Percentiles rank a stretch among this genome's conserved stretches.
Evolutionary conservation across 768 basidiomycete species (phyloP).

Genomic region (Auriscalpium vulgare): DNA sequence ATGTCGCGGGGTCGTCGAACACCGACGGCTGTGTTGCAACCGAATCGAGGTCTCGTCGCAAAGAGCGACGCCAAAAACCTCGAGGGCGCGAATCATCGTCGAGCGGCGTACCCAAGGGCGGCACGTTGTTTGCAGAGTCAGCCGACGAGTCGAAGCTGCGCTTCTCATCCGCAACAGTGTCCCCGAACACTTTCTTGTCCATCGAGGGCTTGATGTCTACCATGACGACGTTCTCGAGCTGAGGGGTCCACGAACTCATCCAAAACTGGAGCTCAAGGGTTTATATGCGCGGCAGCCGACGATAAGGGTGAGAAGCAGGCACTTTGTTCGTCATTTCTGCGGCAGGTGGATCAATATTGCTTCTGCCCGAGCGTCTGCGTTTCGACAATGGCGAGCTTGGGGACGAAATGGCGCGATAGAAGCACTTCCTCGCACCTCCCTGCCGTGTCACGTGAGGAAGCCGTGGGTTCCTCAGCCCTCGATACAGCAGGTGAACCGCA

Average conservation of each 20-base stretch:
- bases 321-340: neutral
- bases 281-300: neutral
- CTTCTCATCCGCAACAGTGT: constrained; percentile 12
- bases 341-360: neutral
- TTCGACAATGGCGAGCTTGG: neutral
- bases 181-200: constrained; percentile 5
- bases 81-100: constrained; percentile 13
- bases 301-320: neutral
- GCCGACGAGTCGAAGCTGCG: constrained; percentile 12
- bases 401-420: constrained; percentile 1
- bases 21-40: constrained; percentile 57
- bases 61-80: constrained; percentile 24
- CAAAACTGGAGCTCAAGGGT: neutral
- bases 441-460: neutral
- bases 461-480: neutral
- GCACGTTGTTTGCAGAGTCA: constrained; percentile 7
- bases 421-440: neutral
- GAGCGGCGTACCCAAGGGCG: constrained; percentile 5
- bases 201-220: neutral
- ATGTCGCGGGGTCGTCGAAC: constrained; percentile 46
- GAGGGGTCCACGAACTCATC: neutral
- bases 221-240: neutral
- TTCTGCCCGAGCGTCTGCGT: neutral
- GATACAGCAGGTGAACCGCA: neutral
- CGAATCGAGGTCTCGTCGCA: constrained; percentile 34